These are phyloP conservation scores for Lentinula detonsa DNA, from an alignment of 768 basidiomycete species.

Conservation along the genomic window DNA sequence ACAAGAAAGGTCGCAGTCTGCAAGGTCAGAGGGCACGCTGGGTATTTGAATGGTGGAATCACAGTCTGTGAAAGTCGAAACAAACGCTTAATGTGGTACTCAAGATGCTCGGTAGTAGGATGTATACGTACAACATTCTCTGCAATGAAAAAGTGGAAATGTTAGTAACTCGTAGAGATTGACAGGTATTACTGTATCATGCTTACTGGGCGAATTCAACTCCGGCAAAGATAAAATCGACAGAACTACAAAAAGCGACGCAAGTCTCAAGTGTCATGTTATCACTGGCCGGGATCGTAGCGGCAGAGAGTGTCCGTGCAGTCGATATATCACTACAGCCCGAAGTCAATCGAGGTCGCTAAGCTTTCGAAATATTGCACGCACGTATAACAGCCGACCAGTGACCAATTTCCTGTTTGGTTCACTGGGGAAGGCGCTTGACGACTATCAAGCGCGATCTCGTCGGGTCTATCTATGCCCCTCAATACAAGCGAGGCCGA, in stretches of 20 bases:
- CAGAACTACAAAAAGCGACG: constrained; percentile 28
- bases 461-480: neutral
- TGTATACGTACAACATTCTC: constrained; percentile 34
- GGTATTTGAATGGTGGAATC: constrained; percentile 50
- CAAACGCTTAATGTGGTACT: no score
- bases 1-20: constrained; percentile 49
- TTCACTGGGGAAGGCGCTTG: neutral
- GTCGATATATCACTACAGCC: constrained; percentile 27
- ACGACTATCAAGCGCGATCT: neutral
- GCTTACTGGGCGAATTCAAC: constrained; percentile 53
- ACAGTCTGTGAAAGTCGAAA: constrained; percentile 37
- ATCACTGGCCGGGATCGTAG: constrained; percentile 32
- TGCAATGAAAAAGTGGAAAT: neutral
- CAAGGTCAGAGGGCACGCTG: constrained; percentile 31
- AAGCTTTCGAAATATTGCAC: neutral
- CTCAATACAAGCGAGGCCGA: neutral
- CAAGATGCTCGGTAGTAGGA: constrained; percentile 9
- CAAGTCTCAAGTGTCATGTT: constrained; percentile 48
- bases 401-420: constrained; percentile 27
- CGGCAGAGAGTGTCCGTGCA: constrained; percentile 47
- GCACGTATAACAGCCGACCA: constrained; percentile 48
- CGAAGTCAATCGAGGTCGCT: neutral
- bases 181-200: neutral
- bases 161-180: neutral
- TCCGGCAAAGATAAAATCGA: constrained; percentile 49